Percentiles rank a stretch among this genome's conserved stretches.
Evolutionary conservation across 768 basidiomycete species (phyloP).

Genomic region (Termitomyces sp.): DNA sequence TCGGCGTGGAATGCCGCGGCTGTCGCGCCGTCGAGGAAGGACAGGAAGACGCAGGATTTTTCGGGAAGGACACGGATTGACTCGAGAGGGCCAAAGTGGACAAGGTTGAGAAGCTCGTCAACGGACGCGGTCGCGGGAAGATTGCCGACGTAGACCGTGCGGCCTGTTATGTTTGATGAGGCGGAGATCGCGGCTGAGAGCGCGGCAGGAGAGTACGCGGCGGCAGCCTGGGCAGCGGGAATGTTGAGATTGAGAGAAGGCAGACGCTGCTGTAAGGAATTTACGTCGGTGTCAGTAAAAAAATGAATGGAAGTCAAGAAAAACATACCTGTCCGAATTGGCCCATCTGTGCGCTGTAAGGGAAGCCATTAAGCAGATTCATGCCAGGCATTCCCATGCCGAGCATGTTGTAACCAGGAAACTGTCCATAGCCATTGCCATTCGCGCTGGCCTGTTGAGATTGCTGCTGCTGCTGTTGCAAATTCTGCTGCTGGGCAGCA

Average conservation of each 20-base stretch:
- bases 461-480: conserved; percentile 37
- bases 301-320: conserved; percentile 1
- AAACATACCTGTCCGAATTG: conserved; percentile 56
- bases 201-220: conserved; percentile 74
- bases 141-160: conserved; percentile 97
- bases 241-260: conserved; percentile 65
- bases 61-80: conserved; percentile 92
- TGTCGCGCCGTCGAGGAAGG: conserved; percentile 90
- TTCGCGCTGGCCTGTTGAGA: conserved; percentile 39
- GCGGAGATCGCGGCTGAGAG: conserved; percentile 66
- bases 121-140: conserved; percentile 93
- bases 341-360: conserved; percentile 65
- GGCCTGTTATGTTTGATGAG: conserved; percentile 64
- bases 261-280: conserved; percentile 42
- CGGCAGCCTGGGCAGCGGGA: conserved; percentile 53
- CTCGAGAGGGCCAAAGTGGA: conserved; percentile 96
- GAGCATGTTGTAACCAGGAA: conserved; percentile 71
- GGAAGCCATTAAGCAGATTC: conserved; percentile 67
- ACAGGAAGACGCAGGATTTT: conserved; percentile 96
- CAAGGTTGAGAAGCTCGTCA: conserved; percentile 95
- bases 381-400: conserved; percentile 77
- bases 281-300: not conserved
- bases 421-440: conserved; percentile 47
- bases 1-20: conserved; percentile 98
- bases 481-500: conserved; percentile 31